Evolutionary conservation across 2,329 filamentous ascomycete genomes (phyloP), one percentile per base, ranked within the genome.

Genomic region (Achaetomium macrosporum): DNA sequence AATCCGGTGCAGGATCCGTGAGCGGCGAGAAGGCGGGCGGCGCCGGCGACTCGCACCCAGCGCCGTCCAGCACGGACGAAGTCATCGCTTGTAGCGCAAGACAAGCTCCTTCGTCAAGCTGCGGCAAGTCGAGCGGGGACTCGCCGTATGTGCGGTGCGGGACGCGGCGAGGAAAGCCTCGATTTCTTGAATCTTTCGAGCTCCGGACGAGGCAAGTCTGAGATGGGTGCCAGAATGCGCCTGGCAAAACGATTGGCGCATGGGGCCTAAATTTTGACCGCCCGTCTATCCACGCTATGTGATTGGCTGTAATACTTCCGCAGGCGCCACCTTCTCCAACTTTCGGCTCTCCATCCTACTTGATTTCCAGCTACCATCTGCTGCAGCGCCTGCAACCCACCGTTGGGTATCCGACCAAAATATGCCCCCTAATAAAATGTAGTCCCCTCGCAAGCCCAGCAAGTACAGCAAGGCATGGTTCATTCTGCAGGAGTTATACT

Each of bases 81-180:
- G 76, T 79, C 78, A 81, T 81, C 76, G 77, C 78, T 80, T 71
- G 74, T 68, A 66, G 64, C 60, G 56, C 55, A 50, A 58, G 62
- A 68, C 76, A 76, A 78, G 77, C 77, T 79, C 76, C 71, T 79
- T 77, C 76, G 76, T 73, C 77, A 69, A 43, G 36, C 44, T 51
- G 48, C 39, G 41, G 36, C 45, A 47, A 39, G 39, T 30, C 33
- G 42, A n/a, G 30, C 30, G 29, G 20, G 33, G 35, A 13, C 40
- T 42, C 31, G 17, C 20, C 16, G 40, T 19, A 43, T 31, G 44
- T 36, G 37, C 15, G 33, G 16, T 50, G 35, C 40, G 37, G n/a
- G 35, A 10, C 25, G 30, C 19, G 20, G 46, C 42, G 31, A n/a
- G 41, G 20, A 35, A 41, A 47, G 9, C 16, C 3, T n/a, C 44